Evolutionary conservation across 257 asterid species (phyloP), one percentile per base, ranked within the genome.

Genomic region (Leonotis leonurus): DNA sequence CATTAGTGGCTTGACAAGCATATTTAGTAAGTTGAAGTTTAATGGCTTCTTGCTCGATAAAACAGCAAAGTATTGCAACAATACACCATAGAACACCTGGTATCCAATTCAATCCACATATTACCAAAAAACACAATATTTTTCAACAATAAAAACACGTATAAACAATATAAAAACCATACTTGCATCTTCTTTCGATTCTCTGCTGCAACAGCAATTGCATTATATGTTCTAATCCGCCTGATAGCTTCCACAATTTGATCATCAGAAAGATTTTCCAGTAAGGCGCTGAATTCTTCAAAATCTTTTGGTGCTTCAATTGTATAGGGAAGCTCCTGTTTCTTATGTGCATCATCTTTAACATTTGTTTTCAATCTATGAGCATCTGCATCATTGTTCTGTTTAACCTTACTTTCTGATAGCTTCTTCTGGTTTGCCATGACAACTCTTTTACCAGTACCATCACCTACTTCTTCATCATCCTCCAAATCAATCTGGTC

Each of bases 171-270:
- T 25, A 64, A 56, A 49, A 12, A 55, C n/a, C 97, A 50, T 83
- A 92, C 99, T 75, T 93, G 99, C 83, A 89, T 87, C 73, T 93
- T 93, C 71, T 85, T 87, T 70, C 94, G 75, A 59, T 93, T 89
- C 70, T 93, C 99, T 8, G 88, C 97, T 0, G 97, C 97, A 69
- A 93, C 75, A 40, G 75, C 65, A 33, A 87, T 85, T 1, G 99
- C 94, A 78, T 85, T 93, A 64, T 72, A 93, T 22, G 94, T 55
- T 57, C 97, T 83, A 62, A 93, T 89, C 75, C 97, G 77, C 77
- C 78, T 70, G 51, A 93, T 83, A 72, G 95, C 99, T 83, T 93
- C 99, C 73, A 87, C 26, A 73, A 87, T 69, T 76, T 87, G 92
- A 67, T 93, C 97, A 41, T 86, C 80, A 6, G 99, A 77, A 66